These are phyloP conservation scores for Microdochium bolleyi DNA, from an alignment of 2,329 filamentous ascomycete species.

Conservation along the genomic window DNA sequence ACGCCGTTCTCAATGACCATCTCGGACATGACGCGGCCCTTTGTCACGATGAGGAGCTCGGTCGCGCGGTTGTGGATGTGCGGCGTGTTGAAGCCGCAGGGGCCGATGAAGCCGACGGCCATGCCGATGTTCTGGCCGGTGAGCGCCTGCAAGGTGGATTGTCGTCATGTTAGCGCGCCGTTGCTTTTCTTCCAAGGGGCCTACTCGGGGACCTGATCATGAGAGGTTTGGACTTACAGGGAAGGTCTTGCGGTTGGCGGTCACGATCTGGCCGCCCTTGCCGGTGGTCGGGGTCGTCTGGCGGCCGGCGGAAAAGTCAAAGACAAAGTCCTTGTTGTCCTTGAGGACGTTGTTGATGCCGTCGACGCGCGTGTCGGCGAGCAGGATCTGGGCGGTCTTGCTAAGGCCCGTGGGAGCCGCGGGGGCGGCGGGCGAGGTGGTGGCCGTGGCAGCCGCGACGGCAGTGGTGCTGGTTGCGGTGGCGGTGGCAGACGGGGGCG, in stretches of 20 bases:
- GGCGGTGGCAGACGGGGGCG: background rate
- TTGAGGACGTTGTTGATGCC: slow-evolving; percentile 32
- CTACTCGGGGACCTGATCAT: background rate
- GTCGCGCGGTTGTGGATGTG: slow-evolving; percentile 46
- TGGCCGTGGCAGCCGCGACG: slow-evolving; percentile 3
- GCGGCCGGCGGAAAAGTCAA: slow-evolving; percentile 31
- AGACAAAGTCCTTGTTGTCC: slow-evolving; percentile 36
- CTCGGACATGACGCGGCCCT: slow-evolving; percentile 39
- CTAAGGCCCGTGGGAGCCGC: slow-evolving; percentile 13
- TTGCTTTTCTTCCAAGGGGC: background rate
- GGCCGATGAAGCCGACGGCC: slow-evolving; percentile 40
- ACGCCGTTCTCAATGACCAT: slow-evolving; percentile 47
- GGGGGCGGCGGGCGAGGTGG: slow-evolving; percentile 4
- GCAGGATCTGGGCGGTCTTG: slow-evolving; percentile 27
- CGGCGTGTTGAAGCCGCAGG: slow-evolving; percentile 49
- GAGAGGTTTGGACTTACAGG: slow-evolving; percentile 17
- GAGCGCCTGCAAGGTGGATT: slow-evolving; percentile 26
- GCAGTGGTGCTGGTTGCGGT: slow-evolving; percentile 3
- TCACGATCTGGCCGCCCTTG: slow-evolving; percentile 38
- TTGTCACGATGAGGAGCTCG: slow-evolving; percentile 43
- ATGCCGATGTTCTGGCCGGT: slow-evolving; percentile 41
- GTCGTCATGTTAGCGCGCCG: background rate
- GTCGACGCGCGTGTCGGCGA: slow-evolving; percentile 32
- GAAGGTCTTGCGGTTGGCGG: slow-evolving; percentile 48
- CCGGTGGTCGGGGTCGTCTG: slow-evolving; percentile 20